Evolutionary conservation across 805 yeast genomes (phyloP).

Genomic region (Ogataea nonfermentans): DNA sequence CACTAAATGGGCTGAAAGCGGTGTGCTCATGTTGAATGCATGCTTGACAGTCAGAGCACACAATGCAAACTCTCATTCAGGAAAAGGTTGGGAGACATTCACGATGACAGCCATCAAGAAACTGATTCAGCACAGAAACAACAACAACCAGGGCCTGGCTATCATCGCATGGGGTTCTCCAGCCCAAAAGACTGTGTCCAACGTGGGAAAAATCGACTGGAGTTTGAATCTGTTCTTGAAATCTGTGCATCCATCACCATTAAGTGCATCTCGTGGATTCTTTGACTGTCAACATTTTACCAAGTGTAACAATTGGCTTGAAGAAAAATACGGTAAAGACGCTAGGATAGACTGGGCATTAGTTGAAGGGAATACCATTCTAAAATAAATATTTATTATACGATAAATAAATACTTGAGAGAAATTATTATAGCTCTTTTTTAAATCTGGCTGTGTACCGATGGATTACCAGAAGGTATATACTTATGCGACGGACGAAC

Average conservation of each 20-base stretch:
- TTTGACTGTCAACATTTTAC: conserved; percentile 74
- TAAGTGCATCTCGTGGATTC: conserved; percentile 86
- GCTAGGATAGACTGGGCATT: conserved; percentile 30
- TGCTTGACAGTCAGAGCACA: conserved; percentile 91
- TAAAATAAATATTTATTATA: conserved; percentile 3
- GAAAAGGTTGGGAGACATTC: conserved; percentile 88
- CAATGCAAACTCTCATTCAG: conserved; percentile 88
- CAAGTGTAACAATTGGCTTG: conserved; percentile 76
- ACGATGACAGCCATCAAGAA: conserved; percentile 67
- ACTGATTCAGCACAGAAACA: conserved; percentile 48
- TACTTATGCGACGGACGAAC: conserved; percentile 12
- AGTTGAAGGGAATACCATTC: conserved; percentile 17
- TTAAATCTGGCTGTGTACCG: not conserved
- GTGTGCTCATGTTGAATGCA: conserved; percentile 84
- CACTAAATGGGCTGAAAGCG: conserved; percentile 81
- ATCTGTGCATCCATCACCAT: conserved; percentile 92
- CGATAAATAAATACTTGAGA: not conserved
- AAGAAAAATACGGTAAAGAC: conserved; percentile 35
- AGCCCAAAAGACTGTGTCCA: conserved; percentile 39
- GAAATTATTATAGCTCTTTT: too few relatives aligned
- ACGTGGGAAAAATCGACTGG: conserved; percentile 29
- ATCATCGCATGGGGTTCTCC: conserved; percentile 62
- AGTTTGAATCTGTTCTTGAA: conserved; percentile 51
- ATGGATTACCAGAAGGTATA: conserved; percentile 15
- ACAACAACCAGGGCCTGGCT: conserved; percentile 52